A percentile compares a stretch with the other conserved stretches of the same genome.
These are phyloP conservation scores for Jasminum sambac DNA, from an alignment of 257 asterid genomes.

Conservation along the genomic window DNA sequence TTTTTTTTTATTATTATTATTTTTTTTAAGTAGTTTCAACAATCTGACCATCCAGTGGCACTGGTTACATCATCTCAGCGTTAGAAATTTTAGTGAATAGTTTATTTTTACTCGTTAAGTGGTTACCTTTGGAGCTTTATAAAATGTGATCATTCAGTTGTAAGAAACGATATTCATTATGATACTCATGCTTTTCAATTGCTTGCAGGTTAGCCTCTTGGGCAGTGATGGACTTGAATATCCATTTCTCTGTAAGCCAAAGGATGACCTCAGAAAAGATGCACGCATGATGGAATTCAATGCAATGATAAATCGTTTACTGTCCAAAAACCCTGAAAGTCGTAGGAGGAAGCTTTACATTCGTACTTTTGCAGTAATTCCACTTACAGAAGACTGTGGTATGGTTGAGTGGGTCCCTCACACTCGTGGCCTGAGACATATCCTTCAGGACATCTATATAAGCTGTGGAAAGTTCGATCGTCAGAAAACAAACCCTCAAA, in stretches of 20 bases:
- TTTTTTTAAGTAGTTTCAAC: too few species aligned
- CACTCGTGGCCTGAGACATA: slow-evolving; percentile 91
- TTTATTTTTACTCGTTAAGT: slow-evolving; percentile 15
- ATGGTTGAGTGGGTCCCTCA: slow-evolving; percentile 99
- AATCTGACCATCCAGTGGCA: neutral
- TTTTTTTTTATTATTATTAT: slow-evolving; percentile 7
- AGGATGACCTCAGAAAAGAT: slow-evolving; percentile 97
- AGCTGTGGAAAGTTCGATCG: slow-evolving; percentile 91
- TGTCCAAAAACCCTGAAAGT: slow-evolving; percentile 86
- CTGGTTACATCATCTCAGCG: slow-evolving; percentile 2
- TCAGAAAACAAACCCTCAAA: slow-evolving; percentile 86
- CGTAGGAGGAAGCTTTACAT: slow-evolving; percentile 93
- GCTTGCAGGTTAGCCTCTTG: slow-evolving; percentile 73
- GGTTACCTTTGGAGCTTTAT: slow-evolving; percentile 17
- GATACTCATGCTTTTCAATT: slow-evolving; percentile 9
- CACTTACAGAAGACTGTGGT: slow-evolving; percentile 97
- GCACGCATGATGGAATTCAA: slow-evolving; percentile 99
- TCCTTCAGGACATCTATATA: slow-evolving; percentile 89
- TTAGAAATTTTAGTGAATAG: slow-evolving; percentile 18
- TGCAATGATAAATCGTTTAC: slow-evolving; percentile 90
- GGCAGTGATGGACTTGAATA: slow-evolving; percentile 87
- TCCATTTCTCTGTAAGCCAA: slow-evolving; percentile 98
- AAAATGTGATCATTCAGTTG: slow-evolving; percentile 2
- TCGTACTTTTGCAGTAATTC: slow-evolving; percentile 95
- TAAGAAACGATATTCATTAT: slow-evolving; percentile 6